Evolutionary conservation across 345 rosid species (phyloP), one percentile per base, ranked within the genome.

Genomic region (Pistacia integerrima): DNA sequence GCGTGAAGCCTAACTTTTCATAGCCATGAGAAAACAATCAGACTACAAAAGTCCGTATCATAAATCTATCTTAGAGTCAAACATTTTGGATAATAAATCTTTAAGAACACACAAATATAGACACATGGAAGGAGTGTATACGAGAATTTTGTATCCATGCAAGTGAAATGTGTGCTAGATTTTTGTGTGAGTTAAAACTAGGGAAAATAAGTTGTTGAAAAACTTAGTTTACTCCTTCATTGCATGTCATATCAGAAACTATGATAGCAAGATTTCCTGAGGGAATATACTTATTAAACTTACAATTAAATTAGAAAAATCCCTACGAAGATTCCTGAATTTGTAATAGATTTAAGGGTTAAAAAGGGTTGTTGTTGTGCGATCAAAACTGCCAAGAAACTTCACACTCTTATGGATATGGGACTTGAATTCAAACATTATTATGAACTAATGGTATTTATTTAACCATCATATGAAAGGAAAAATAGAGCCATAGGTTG

Each of bases 21-120:
- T 93, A 93, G 72, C 98, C 98, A 46, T 94, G 97, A 86, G 99
- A 93, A 83, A 96, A 96, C 30, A 77, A 96, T 51, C 8, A 74
- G 38, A 74, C 52, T 33, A 20, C 3, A 48, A 74, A 18, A 54
- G 64, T 36, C 7, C 13, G 35, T 20, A 52, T 18, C 4, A 51
- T n/a, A 70, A 49, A 13, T 12, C 55, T 13, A 16, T 54, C 41
- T 54, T 54, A 20, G 20, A 12, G 62, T 28, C 22, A 44, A 58
- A 73, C 28, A 51, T 28, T 73, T 72, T 48, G 48, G 28, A 28
- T 49, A 61, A 25, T 7, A 4, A 44, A 44, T 44, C 55, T 22
- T 10, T 1, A 20, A 44, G 46, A 35, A 55, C 1, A n/a, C 22
- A 69, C 11, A 69, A 6, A 10, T 17, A 38, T 7, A 20, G 8